phyloP scores from a whole-genome alignment of 495 filamentous ascomycete genomes.

The Durotheca rogersii region DNA sequence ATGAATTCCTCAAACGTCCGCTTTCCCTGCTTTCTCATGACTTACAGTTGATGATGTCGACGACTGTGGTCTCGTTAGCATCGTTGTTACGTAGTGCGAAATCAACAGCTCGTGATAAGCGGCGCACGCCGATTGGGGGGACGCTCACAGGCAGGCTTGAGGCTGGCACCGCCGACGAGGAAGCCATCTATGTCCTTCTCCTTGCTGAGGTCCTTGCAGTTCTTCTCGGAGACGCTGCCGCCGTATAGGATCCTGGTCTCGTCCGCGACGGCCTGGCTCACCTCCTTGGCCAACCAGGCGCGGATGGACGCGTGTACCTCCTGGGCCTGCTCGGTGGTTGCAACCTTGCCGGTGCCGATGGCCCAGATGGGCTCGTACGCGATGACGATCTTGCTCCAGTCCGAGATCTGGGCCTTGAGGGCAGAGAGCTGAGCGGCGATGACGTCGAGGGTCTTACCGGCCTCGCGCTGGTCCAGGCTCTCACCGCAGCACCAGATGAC shows the following conservation, averaged over 20 bases:
- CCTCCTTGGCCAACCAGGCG: slow-evolving; percentile 74
- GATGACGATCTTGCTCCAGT: slow-evolving; percentile 93
- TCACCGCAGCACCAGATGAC: slow-evolving; percentile 98
- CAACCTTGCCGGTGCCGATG: slow-evolving; percentile 97
- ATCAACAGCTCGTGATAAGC: neutral
- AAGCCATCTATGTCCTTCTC: slow-evolving; percentile 96
- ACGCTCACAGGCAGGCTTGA: slow-evolving; percentile 94
- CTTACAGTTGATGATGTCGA: slow-evolving; percentile 62
- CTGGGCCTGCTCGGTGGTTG: slow-evolving; percentile 88
- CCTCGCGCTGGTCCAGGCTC: slow-evolving; percentile 87
- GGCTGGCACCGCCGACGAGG: slow-evolving; percentile 93
- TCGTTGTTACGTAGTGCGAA: neutral
- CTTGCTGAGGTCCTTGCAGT: slow-evolving; percentile 88
- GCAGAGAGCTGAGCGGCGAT: slow-evolving; percentile 77
- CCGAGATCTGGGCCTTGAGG: slow-evolving; percentile 64
- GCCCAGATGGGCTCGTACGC: slow-evolving; percentile 99
- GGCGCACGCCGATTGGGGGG: too few relatives aligned
- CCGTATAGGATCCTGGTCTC: slow-evolving; percentile 91
- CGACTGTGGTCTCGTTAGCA: slow-evolving; percentile 47
- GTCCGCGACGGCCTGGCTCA: slow-evolving; percentile 70
- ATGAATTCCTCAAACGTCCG: too few relatives aligned
- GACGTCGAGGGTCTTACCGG: slow-evolving; percentile 82
- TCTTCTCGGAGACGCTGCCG: slow-evolving; percentile 96
- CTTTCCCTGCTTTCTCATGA: slow-evolving; percentile 35
- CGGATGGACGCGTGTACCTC: slow-evolving; percentile 93